A percentile compares a stretch with the other conserved stretches of the same genome.
These are phyloP conservation scores for Cadophora sp. DNA, from an alignment of 2,329 filamentous ascomycete genomes.

Conservation along the genomic window DNA sequence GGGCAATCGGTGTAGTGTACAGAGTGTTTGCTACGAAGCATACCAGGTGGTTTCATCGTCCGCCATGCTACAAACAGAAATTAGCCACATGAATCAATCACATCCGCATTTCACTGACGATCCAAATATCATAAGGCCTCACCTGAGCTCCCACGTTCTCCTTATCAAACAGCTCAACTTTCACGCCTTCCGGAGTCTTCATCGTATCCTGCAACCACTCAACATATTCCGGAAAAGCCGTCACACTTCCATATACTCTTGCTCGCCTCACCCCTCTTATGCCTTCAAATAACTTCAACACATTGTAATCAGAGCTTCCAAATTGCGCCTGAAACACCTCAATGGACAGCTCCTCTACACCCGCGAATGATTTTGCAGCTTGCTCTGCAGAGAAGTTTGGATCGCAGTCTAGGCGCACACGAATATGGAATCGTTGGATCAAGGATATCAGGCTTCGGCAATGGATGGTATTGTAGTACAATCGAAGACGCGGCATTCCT, in stretches of 20 bases:
- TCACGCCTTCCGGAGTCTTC: slow-evolving; percentile 27
- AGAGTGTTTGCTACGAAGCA: neutral
- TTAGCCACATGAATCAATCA: slow-evolving; percentile 24
- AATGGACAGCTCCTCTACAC: slow-evolving; percentile 54
- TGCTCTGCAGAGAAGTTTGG: slow-evolving; percentile 50
- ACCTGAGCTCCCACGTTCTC: slow-evolving; percentile 21
- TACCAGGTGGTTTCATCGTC: slow-evolving; percentile 21
- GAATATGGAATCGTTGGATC: slow-evolving; percentile 53
- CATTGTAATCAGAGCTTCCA: slow-evolving; percentile 49
- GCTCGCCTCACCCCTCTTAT: slow-evolving; percentile 52
- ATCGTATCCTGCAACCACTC: slow-evolving; percentile 40
- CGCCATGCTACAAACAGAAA: slow-evolving; percentile 29
- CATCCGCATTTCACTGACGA: slow-evolving; percentile 31
- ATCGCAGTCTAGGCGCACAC: slow-evolving; percentile 56
- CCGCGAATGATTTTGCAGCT: slow-evolving; percentile 51
- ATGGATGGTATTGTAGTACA: slow-evolving; percentile 45
- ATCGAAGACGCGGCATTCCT: slow-evolving; percentile 50
- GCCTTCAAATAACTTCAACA: slow-evolving; percentile 52
- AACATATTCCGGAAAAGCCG: slow-evolving; percentile 39
- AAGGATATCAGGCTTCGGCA: slow-evolving; percentile 41
- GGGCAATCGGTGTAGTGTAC: neutral
- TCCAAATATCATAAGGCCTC: slow-evolving; percentile 35
- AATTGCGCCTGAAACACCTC: slow-evolving; percentile 55
- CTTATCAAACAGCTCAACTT: slow-evolving; percentile 29
- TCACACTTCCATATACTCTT: slow-evolving; percentile 46